Conservation (phyloP, 768 basidiomycete genomes). For the Hypsizygus marmoreus region DNA sequence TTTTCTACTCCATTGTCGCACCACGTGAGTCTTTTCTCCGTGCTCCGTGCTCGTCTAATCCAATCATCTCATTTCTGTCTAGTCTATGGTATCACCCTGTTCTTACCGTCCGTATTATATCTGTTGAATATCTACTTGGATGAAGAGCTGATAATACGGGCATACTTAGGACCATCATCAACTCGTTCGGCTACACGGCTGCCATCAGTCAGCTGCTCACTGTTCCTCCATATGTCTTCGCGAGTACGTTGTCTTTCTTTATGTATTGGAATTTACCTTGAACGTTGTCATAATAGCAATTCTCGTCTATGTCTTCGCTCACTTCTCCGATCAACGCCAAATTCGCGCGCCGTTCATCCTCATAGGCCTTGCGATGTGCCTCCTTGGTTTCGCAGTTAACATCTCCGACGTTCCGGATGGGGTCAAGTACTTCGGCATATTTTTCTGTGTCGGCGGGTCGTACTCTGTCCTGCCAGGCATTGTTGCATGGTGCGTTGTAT, state of each 20-base stretch:
- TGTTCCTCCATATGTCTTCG: slow-evolving; percentile 66
- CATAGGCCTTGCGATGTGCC: slow-evolving; percentile 46
- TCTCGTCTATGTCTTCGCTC: slow-evolving; percentile 49
- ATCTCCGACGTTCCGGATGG: slow-evolving; percentile 53
- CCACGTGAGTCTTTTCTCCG: slow-evolving; percentile 48
- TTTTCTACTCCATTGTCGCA: slow-evolving; percentile 58
- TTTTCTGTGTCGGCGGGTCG: slow-evolving; percentile 65
- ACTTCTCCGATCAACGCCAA: slow-evolving; percentile 57
- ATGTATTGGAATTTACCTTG: not conserved
- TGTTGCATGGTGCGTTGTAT: slow-evolving; percentile 54
- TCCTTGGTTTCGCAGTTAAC: slow-evolving; percentile 66
- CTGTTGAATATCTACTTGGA: not conserved
- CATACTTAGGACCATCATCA: slow-evolving; percentile 60
- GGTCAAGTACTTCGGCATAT: slow-evolving; percentile 74
- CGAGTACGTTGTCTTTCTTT: slow-evolving; percentile 60
- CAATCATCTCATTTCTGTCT: not conserved
- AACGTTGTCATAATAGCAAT: slow-evolving; percentile 43
- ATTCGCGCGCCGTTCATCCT: slow-evolving; percentile 62
- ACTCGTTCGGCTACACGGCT: slow-evolving; percentile 52
- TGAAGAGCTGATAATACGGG: not conserved
- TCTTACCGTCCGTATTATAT: slow-evolving; percentile 57
- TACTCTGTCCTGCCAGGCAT: slow-evolving; percentile 63
- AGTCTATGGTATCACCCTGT: slow-evolving; percentile 74
- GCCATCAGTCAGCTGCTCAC: slow-evolving; percentile 66
- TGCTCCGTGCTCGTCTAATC: not conserved